A percentile compares a stretch with the other conserved stretches of the same genome.
phyloP scores from a whole-genome alignment of 345 rosid genomes.

The Hirschfeldia incana region DNA sequence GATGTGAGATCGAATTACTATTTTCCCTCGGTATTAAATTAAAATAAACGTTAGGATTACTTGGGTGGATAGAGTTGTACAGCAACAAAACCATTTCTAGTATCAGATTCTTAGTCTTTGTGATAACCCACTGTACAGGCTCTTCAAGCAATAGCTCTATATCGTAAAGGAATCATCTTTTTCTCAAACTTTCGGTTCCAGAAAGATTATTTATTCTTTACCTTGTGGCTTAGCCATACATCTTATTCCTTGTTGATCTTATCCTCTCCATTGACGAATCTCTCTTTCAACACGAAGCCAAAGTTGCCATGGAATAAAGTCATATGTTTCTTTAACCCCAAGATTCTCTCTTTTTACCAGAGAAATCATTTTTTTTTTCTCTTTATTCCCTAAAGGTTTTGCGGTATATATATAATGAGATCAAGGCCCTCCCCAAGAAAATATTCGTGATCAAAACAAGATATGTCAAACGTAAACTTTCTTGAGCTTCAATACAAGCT shows the following conservation, averaged over 20 bases:
- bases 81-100: neutral
- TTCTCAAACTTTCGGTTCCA: constrained; percentile 15
- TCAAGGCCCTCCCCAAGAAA: neutral
- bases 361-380: constrained; percentile 11
- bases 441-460: neutral
- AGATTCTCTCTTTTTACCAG: neutral
- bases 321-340: constrained; percentile 20
- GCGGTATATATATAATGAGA: neutral
- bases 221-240: neutral
- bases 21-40: neutral
- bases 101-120: constrained; percentile 2
- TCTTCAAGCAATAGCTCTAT: neutral
- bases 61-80: neutral
- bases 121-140: neutral
- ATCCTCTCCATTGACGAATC: constrained; percentile 20
- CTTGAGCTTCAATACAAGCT: constrained; percentile 79
- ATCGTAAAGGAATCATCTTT: constrained; percentile 1
- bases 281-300: constrained; percentile 9
- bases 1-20: neutral
- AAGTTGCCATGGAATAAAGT: constrained; percentile 32
- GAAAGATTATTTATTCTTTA: neutral
- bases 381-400: neutral
- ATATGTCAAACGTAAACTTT: constrained; percentile 56
- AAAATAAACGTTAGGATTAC: neutral
- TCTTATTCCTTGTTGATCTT: constrained; percentile 24